Conservation (phyloP, 75 land plant species). For the Selaginella tamariscina region DNA sequence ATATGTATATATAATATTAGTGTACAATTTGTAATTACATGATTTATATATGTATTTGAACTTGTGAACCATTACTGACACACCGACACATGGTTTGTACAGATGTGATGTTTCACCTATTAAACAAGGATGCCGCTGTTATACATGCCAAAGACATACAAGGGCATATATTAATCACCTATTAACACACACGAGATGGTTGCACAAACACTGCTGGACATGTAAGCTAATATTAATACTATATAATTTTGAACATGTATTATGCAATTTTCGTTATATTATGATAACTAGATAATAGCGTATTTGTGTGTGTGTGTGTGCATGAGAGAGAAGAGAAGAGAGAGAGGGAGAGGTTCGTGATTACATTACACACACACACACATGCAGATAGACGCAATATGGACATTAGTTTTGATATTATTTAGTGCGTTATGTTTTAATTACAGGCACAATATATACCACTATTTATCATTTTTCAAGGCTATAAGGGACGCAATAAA, state of each 20-base stretch:
- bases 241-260: not conserved
- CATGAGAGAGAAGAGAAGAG: not conserved
- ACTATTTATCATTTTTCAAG: slow-evolving; percentile 45
- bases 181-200: slow-evolving; percentile 88
- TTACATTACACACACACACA: not conserved
- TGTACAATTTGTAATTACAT: not conserved
- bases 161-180: slow-evolving; percentile 84
- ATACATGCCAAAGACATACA: slow-evolving; percentile 74
- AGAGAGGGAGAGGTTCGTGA: not conserved
- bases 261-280: not conserved
- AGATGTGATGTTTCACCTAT: slow-evolving; percentile 71
- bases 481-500: slow-evolving; percentile 42
- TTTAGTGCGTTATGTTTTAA: not conserved
- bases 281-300: not conserved
- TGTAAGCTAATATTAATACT: slow-evolving; percentile 29
- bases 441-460: slow-evolving; percentile 60
- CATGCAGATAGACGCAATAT: not conserved
- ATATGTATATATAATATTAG: not conserved
- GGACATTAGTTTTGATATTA: not conserved
- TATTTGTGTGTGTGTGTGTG: not conserved
- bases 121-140: slow-evolving; percentile 49
- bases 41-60: not conserved
- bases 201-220: slow-evolving; percentile 80
- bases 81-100: slow-evolving; percentile 2
- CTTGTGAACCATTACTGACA: not conserved